These are phyloP conservation scores for Linum lewisii DNA, from an alignment of 345 rosid genomes.

Conservation along the genomic window DNA sequence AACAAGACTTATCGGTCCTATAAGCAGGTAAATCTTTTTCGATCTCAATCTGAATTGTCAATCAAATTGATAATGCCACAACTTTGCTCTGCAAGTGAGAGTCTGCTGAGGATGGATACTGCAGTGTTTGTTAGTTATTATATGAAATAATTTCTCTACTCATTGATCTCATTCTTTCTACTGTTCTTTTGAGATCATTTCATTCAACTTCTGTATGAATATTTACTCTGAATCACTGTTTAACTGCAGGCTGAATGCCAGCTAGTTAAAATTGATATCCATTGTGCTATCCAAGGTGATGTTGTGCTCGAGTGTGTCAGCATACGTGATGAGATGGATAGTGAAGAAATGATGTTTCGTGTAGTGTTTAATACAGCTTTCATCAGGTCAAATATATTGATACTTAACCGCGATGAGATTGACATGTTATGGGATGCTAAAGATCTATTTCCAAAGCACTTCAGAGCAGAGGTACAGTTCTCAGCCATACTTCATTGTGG, in stretches of 20 bases:
- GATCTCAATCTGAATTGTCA: not conserved
- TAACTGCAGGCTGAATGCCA: constrained; percentile 67
- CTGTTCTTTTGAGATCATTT: not conserved
- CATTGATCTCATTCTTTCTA: not conserved
- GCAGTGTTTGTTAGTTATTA: not conserved
- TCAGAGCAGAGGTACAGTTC: constrained; percentile 79
- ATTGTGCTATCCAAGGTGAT: constrained; percentile 83
- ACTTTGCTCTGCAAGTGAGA: not conserved
- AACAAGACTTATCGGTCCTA: constrained; percentile 47
- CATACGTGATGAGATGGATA: constrained; percentile 65
- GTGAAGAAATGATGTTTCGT: constrained; percentile 70
- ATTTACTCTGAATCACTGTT: constrained; percentile 2
- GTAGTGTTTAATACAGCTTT: constrained; percentile 87
- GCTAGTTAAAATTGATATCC: constrained; percentile 76
- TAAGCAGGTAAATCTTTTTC: constrained; percentile 59
- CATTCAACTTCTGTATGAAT: not conserved
- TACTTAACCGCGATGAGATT: constrained; percentile 83
- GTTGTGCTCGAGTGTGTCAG: constrained; percentile 80
- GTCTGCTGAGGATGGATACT: too few relatives aligned
- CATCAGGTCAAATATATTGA: constrained; percentile 85
- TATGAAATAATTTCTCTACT: too few relatives aligned
- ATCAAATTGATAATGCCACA: not conserved
- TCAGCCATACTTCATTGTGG: constrained; percentile 11
- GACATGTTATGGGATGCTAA: constrained; percentile 76
- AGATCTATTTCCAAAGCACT: constrained; percentile 72